Evolutionary conservation across 2,329 filamentous ascomycete species (phyloP).

Genomic region (Cladosporium sphaerospermum): DNA sequence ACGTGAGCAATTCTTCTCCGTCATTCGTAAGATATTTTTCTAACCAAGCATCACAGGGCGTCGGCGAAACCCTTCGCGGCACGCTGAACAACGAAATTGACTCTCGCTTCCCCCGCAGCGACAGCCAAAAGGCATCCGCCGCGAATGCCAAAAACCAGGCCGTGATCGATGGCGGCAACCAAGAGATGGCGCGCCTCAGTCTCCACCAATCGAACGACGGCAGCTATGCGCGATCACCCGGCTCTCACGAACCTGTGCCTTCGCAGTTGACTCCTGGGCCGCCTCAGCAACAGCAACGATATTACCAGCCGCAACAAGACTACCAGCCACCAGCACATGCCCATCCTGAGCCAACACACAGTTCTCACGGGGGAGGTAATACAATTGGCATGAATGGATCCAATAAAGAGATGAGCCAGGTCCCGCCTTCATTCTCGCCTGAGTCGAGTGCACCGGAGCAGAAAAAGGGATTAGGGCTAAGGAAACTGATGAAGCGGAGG

Average conservation of each 20-base stretch:
- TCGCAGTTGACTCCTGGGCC: neutral
- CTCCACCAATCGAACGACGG: neutral
- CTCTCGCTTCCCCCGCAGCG: conserved; percentile 21
- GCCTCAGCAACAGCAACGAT: neutral
- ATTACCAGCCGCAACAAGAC: neutral
- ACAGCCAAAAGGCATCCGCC: conserved; percentile 24
- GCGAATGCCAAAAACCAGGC: conserved; percentile 25
- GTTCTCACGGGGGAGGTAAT: neutral
- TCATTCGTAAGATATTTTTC: neutral
- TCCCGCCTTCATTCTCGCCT: conserved; percentile 6
- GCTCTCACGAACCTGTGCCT: neutral
- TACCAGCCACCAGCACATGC: neutral
- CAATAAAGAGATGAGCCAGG: conserved; percentile 1
- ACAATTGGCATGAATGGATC: neutral
- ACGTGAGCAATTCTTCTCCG: conserved; percentile 17
- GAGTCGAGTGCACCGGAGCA: conserved; percentile 3
- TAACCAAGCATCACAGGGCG: conserved; percentile 19
- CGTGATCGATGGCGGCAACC: conserved; percentile 21
- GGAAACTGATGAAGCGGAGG: conserved; percentile 13
- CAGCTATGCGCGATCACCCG: neutral
- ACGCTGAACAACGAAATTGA: conserved; percentile 30
- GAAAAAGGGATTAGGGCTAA: conserved; percentile 7
- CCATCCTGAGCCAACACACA: neutral
- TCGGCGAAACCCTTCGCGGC: conserved; percentile 29
- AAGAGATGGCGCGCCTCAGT: conserved; percentile 18